Conservation (phyloP, 768 basidiomycete genomes). For the Pleurotus tuoliensis region DNA sequence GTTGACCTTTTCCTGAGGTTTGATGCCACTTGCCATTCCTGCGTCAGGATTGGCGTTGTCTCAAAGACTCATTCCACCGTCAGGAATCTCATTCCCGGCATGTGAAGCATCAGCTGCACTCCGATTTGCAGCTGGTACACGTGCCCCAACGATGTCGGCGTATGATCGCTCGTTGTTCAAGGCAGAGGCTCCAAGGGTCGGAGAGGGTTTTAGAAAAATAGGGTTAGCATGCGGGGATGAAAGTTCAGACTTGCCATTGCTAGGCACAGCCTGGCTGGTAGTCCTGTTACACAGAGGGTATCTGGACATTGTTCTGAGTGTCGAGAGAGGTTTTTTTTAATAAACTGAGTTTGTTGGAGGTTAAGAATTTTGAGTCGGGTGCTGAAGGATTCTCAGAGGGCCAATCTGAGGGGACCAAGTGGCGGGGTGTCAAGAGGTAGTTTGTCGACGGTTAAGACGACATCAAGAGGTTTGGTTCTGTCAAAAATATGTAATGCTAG, state of each 20-base stretch:
- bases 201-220: neutral
- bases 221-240: neutral
- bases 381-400: neutral
- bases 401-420: conserved; percentile 3
- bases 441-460: neutral
- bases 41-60: no score
- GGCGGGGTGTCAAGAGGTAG: neutral
- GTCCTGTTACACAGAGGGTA: neutral
- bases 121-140: neutral
- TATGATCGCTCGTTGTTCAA: neutral
- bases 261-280: no score
- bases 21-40: no score
- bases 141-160: neutral
- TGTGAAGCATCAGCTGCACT: neutral
- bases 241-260: neutral
- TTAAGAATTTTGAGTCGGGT: neutral
- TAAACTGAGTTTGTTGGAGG: no score
- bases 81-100: no score
- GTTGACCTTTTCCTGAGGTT: neutral
- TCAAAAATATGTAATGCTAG: conserved; percentile 1
- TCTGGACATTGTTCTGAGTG: neutral
- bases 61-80: no score
- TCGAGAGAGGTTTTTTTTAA: no score
- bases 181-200: neutral
- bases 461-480: neutral